These are phyloP conservation scores for Macroventuria anomochaeta DNA, from an alignment of 2,329 filamentous ascomycete species.

Conservation along the genomic window DNA sequence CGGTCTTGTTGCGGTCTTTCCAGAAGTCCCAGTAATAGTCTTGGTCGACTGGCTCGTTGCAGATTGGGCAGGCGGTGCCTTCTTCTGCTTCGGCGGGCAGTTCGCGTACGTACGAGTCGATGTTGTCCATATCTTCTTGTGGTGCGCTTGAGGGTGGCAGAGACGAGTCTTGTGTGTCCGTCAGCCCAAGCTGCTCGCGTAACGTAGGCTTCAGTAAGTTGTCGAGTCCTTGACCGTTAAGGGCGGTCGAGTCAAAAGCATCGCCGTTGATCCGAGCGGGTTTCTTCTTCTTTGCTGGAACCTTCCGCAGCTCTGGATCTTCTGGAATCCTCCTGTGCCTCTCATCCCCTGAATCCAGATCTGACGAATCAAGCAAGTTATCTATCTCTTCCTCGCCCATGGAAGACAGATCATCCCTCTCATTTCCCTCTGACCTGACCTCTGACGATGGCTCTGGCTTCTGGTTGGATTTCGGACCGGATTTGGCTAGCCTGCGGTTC, in stretches of 20 bases:
- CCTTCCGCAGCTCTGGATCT: constrained; percentile 7
- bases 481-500: background rate
- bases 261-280: background rate
- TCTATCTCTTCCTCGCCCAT: background rate
- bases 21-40: constrained; percentile 58
- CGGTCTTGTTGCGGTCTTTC: constrained; percentile 35
- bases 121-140: constrained; percentile 20
- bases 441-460: background rate
- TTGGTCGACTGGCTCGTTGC: constrained; percentile 64
- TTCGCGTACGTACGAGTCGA: constrained; percentile 27
- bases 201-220: constrained; percentile 13
- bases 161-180: constrained; percentile 18
- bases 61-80: constrained; percentile 67
- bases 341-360: background rate
- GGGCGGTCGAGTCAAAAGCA: background rate
- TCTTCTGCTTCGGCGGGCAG: constrained; percentile 26
- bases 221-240: background rate
- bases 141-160: constrained; percentile 27
- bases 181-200: constrained; percentile 22
- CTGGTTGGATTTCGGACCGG: background rate
- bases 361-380: background rate
- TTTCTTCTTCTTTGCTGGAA: background rate
- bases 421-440: background rate
- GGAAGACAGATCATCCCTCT: no score
- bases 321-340: background rate